These are phyloP conservation scores for Podila minutissima DNA, from an alignment of 192 early-diverging fungal species.

Conservation along the genomic window DNA sequence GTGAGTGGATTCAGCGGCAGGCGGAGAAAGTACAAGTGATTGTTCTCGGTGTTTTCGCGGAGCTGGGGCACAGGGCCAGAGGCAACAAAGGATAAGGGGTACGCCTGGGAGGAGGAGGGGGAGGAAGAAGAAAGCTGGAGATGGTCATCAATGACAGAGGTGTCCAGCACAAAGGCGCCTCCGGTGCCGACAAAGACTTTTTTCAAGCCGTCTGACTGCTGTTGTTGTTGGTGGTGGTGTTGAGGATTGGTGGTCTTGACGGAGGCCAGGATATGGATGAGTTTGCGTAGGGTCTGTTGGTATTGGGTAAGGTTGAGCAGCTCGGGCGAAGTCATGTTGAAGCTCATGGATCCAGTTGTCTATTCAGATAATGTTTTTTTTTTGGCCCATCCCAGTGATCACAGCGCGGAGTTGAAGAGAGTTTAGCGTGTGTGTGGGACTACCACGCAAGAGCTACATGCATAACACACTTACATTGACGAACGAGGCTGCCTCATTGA, in stretches of 20 bases:
- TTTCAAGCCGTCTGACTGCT: not conserved
- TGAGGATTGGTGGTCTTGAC: not conserved
- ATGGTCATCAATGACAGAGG: not conserved
- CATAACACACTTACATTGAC: slow-evolving; percentile 31
- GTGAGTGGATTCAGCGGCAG: slow-evolving; percentile 25
- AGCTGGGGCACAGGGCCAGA: slow-evolving; percentile 8
- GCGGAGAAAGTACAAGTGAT: slow-evolving; percentile 14
- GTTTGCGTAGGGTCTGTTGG: slow-evolving; percentile 20
- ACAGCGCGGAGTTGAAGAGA: not conserved
- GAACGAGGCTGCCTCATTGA: slow-evolving; percentile 36
- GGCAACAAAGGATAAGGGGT: slow-evolving; percentile 26
- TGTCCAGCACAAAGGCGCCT: slow-evolving; percentile 18
- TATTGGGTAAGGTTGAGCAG: slow-evolving; percentile 22
- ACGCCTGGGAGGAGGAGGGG: slow-evolving; percentile 3
- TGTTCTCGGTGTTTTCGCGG: not conserved
- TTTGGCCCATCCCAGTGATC: not conserved
- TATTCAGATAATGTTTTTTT: not conserved
- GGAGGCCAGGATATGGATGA: slow-evolving; percentile 10
- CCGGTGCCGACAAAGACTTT: slow-evolving; percentile 14
- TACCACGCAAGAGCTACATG: not conserved
- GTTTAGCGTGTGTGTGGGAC: not conserved
- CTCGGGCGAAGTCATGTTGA: slow-evolving; percentile 27
- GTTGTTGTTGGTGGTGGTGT: not conserved
- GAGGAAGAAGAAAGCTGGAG: not conserved
- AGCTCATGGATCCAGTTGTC: slow-evolving; percentile 35